A percentile compares a stretch with the other conserved stretches of the same genome.
Evolutionary conservation across 1,139 yeast genomes (phyloP).

Genomic region (Lodderomyces metapsilosis): DNA sequence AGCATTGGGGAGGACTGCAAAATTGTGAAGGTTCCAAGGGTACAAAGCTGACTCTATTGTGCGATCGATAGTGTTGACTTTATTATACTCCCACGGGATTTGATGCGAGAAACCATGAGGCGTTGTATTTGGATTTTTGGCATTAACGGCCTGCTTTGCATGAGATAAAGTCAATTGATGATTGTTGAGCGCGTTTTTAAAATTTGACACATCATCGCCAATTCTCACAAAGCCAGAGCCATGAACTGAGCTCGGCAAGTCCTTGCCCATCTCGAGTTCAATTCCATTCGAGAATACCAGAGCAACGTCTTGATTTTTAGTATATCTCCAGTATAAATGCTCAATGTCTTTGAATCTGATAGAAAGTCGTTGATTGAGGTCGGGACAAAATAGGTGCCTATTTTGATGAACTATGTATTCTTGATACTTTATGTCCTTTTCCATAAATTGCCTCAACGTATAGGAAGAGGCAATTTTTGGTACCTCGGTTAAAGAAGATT

Average conservation of each 20-base stretch:
- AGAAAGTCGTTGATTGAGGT: slow-evolving; percentile 17
- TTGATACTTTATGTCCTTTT: slow-evolving; percentile 46
- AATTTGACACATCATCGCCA: slow-evolving; percentile 16
- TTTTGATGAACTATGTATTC: slow-evolving; percentile 29
- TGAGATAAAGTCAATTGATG: slow-evolving; percentile 12
- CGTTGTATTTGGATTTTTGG: background rate
- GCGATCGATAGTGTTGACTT: slow-evolving; percentile 21
- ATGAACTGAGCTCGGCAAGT: slow-evolving; percentile 18
- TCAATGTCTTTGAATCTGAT: slow-evolving; percentile 37
- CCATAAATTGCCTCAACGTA: slow-evolving; percentile 52
- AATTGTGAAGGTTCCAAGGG: slow-evolving; percentile 73
- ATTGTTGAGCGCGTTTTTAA: slow-evolving; percentile 13
- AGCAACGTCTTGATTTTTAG: slow-evolving; percentile 6
- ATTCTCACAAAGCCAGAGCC: slow-evolving; percentile 16
- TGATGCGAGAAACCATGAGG: background rate
- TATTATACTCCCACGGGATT: slow-evolving; percentile 18
- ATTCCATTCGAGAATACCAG: slow-evolving; percentile 22
- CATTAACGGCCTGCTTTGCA: slow-evolving; percentile 5
- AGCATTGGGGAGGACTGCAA: slow-evolving; percentile 59
- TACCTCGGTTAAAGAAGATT: slow-evolving; percentile 23
- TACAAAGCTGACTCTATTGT: slow-evolving; percentile 29
- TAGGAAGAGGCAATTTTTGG: slow-evolving; percentile 41
- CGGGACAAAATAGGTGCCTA: slow-evolving; percentile 17
- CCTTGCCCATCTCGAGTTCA: slow-evolving; percentile 31
- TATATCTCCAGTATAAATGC: slow-evolving; percentile 38